Conservation (phyloP, 2,329 filamentous ascomycete genomes). For the Torrubiella hemipterigena region DNA sequence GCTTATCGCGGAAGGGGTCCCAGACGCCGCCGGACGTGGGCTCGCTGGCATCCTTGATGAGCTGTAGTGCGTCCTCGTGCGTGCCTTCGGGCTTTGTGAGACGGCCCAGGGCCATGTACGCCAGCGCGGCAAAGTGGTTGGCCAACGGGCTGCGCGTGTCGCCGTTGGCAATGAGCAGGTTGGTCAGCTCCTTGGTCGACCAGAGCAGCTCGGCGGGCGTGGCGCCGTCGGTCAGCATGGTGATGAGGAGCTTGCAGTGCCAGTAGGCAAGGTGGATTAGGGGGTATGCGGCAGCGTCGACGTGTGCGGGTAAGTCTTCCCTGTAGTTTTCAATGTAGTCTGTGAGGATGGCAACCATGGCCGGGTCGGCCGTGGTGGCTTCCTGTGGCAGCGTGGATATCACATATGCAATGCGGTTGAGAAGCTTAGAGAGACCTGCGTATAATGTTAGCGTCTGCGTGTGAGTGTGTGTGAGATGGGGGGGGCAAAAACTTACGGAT, state of each 20-base stretch:
- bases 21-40: slow-evolving; percentile 37
- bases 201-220: slow-evolving; percentile 46
- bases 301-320: slow-evolving; percentile 46
- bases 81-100: slow-evolving; percentile 42
- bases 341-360: slow-evolving; percentile 20
- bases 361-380: slow-evolving; percentile 19
- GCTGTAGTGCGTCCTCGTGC: slow-evolving; percentile 42
- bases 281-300: slow-evolving; percentile 39
- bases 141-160: slow-evolving; percentile 50
- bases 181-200: slow-evolving; percentile 45
- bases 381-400: slow-evolving; percentile 23
- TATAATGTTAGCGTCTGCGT: neutral
- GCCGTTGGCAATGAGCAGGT: slow-evolving; percentile 42
- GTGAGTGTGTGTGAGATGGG: neutral
- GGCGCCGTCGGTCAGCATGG: slow-evolving; percentile 44
- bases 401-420: slow-evolving; percentile 28
- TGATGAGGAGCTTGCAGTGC: slow-evolving; percentile 54
- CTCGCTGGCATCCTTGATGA: slow-evolving; percentile 45
- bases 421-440: slow-evolving; percentile 43
- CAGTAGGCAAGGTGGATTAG: slow-evolving; percentile 58
- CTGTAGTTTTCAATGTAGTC: slow-evolving; percentile 47
- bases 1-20: slow-evolving; percentile 41
- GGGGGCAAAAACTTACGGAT: slow-evolving; percentile 41
- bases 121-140: slow-evolving; percentile 53
- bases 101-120: slow-evolving; percentile 48